Percentiles rank a stretch among this genome's conserved stretches.
phyloP scores from a whole-genome alignment of 768 basidiomycete genomes.

The Amanita inopinata region DNA sequence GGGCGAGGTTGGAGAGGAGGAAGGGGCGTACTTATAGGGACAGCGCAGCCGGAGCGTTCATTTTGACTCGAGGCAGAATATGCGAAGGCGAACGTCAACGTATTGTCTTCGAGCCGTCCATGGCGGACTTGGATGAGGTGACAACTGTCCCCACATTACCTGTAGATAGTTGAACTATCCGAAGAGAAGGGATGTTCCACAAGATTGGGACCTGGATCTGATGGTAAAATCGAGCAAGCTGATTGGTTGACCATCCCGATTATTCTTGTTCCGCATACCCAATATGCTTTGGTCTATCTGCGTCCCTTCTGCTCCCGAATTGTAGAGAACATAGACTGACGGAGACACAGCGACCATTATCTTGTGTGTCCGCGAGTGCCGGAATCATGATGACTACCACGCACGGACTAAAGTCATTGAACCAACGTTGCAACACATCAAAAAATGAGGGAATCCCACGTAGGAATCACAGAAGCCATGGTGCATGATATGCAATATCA shows the following conservation, averaged over 20 bases:
- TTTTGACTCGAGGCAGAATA: neutral
- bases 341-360: neutral
- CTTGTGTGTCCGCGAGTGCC: too few species aligned
- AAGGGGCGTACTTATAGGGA: constrained; percentile 1
- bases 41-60: neutral
- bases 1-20: neutral
- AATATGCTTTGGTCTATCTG: too few species aligned
- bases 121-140: constrained; percentile 2
- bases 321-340: neutral
- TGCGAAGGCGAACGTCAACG: neutral
- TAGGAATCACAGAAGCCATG: neutral
- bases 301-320: neutral
- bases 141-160: neutral
- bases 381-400: neutral
- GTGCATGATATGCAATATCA: too few species aligned
- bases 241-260: neutral
- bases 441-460: neutral
- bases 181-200: neutral
- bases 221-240: neutral
- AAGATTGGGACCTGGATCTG: neutral
- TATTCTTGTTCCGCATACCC: too few species aligned
- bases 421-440: neutral
- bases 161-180: too few species aligned
- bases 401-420: neutral
- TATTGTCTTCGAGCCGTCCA: constrained; percentile 1